Conservation (phyloP, 208 protist genomes). For the Crithidia brevicula region DNA sequence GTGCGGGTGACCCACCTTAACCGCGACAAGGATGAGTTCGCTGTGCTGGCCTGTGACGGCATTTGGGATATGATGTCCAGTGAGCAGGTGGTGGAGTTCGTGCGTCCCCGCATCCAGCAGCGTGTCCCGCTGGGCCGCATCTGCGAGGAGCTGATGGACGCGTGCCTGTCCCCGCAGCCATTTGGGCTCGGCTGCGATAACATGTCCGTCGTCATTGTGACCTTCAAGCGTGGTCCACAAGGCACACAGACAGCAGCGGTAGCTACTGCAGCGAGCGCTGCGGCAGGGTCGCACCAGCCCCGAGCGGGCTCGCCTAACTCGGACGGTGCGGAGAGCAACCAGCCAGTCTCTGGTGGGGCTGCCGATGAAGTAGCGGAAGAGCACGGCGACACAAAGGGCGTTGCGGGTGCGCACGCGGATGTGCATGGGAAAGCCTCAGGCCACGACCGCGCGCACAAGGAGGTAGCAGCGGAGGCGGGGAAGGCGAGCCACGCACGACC, state of each 20-base stretch:
- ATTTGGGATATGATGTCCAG: constrained; percentile 94
- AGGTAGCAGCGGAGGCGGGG: neutral
- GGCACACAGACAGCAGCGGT: neutral
- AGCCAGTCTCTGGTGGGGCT: too few species aligned
- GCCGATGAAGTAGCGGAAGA: neutral
- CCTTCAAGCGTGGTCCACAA: constrained; percentile 67
- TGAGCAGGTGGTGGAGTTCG: constrained; percentile 88
- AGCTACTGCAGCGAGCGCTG: neutral
- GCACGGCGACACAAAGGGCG: too few species aligned
- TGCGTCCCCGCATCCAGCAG: constrained; percentile 65
- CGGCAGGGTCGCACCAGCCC: too few species aligned
- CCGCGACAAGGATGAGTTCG: constrained; percentile 85
- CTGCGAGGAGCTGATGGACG: constrained; percentile 78
- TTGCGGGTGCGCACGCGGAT: too few species aligned
- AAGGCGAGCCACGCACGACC: neutral
- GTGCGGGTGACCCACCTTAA: constrained; percentile 71
- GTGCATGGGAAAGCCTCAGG: neutral
- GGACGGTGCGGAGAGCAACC: too few species aligned
- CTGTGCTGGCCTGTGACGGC: constrained; percentile 92
- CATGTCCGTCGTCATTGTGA: constrained; percentile 92
- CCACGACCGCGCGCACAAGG: neutral
- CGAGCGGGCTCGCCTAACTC: too few species aligned
- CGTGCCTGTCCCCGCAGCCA: constrained; percentile 79
- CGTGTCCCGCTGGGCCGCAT: constrained; percentile 61
- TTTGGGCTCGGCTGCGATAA: constrained; percentile 92